Evolutionary conservation across 305 asterid genomes (phyloP), one percentile per base, ranked within the genome.

Genomic region (Solanum hybrid): DNA sequence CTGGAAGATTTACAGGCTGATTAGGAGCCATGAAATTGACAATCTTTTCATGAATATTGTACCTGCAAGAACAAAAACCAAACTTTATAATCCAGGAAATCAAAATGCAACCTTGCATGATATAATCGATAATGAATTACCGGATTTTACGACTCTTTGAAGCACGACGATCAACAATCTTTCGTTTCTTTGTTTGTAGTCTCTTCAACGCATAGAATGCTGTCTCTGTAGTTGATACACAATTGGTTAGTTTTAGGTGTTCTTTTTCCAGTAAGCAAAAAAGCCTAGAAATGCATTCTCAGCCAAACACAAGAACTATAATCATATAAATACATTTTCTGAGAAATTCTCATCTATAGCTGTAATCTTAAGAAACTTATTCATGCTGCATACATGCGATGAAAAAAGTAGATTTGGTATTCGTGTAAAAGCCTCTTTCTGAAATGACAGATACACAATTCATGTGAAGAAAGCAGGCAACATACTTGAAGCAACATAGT

Each of bases 131-230:
- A 69, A 51, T 14, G 13, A 90, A 92, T 90, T 86, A 94, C 99
- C 98, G 91, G 88, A 97, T 97, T 96, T 96, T 97, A 71, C 98
- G 98, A 94, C 96, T 94, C 94, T 97, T 96, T 29, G 99, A 97
- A 73, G 99, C 98, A 60, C 97, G 97, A 1, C 98, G 94, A 77
- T 97, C 99, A 45, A 96, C 99, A 34, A 95, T 89, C 93, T 96
- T 97, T 87, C 99, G 91, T 92, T 97, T 97, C 96, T 97, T 96
- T 3, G 94, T 91, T 89, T 95, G 98, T 89, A 93, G 72, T 91
- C 98, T 92, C 91, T 95, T 97, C 71, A 94, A 88, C 40, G 99
- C 98, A 90, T 95, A 95, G 90, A 92, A 95, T 38, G 97, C 97
- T 87, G 91, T 88, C 93, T 95, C 98, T 97, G 97, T 56, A 72